phyloP scores from a whole-genome alignment of 2,329 filamentous ascomycete species.

The Fusarium fracticaudum region DNA sequence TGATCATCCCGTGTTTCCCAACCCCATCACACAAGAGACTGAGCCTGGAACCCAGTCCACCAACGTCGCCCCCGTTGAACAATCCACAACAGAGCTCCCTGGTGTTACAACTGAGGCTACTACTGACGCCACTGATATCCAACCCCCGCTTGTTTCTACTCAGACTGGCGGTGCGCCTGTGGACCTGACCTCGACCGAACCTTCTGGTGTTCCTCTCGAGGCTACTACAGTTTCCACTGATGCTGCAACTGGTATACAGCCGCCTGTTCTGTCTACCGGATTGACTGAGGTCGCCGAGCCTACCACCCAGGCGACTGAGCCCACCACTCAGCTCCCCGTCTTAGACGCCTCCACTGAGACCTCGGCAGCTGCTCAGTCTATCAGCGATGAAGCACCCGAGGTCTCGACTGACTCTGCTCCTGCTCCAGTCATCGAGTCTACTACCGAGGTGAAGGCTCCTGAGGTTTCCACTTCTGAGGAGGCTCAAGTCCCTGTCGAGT shows the following conservation, averaged over 20 bases:
- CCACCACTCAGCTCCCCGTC: not conserved
- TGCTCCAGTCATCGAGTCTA: not conserved
- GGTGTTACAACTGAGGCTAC: not conserved
- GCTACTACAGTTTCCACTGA: not conserved
- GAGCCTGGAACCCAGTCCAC: not conserved
- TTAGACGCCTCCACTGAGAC: not conserved
- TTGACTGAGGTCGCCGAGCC: not conserved
- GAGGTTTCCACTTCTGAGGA: not conserved
- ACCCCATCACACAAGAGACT: not conserved
- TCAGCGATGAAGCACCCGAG: not conserved
- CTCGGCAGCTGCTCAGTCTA: not conserved
- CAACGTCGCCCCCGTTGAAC: not conserved
- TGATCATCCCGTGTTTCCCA: not conserved
- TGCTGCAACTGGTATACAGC: not conserved
- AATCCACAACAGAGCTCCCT: not conserved
- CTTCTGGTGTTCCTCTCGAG: too few species aligned
- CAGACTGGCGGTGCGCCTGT: too few species aligned
- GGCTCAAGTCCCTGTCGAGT: not conserved
- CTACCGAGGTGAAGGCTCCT: not conserved
- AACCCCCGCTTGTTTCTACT: not conserved
- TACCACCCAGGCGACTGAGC: not conserved
- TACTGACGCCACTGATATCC: accelerated
- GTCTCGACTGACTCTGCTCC: not conserved
- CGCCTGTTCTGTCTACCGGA: not conserved
- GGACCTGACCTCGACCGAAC: too few species aligned